Base-by-base conservation (phyloP, 2,329 filamentous ascomycete genomes). In the Cercospora canescens region DNA sequence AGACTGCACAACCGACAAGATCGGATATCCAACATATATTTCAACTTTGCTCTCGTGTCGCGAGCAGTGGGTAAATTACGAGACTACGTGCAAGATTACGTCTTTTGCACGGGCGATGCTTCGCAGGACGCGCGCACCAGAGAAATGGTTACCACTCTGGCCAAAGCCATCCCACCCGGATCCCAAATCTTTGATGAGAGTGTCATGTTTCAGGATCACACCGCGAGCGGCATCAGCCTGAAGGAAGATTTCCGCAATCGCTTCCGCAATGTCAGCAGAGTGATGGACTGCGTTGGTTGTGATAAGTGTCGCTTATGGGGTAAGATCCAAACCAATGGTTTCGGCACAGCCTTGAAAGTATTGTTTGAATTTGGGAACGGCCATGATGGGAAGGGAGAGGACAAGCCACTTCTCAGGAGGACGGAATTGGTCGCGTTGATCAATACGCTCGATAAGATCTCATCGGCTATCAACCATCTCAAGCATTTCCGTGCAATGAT, bases 271-370 rank as follows among this genome's bases (percentile, higher is more conserved):
- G 92, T 99, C 67, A 96, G 92, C 78, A 89, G 95, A 45, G 86
- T 98, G 70, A 99, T 99, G 95, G 95, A 99, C 79, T 99, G 95
- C 73, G 94, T 98, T 21, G 95, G 95, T 52, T 99, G 95, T 79
- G 95, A 99, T 82, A 99, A 99, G 82, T 99, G 95, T 81, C 89
- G 95, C 8, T 88, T 99, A 2, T 99, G 95, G 95, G 95, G 95
- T 57, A 99, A 99, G 81, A 82, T 99, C 39, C 95, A 99, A 81
- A 96, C 93, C 0, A 91, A 92, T 12, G 95, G 95, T 2, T 98
- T 97, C 76, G 95, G 95, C 58, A 93, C 95, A 0, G 95, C 95
- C 0, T 83, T 99, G 69, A 99, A 99, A 81, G 90, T 99, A 4
- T 85, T 99, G 1, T 99, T 99, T 74, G 95, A 99, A 79, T 95